phyloP scores from a whole-genome alignment of 768 basidiomycete genomes.

The Roridomyces roridus region DNA sequence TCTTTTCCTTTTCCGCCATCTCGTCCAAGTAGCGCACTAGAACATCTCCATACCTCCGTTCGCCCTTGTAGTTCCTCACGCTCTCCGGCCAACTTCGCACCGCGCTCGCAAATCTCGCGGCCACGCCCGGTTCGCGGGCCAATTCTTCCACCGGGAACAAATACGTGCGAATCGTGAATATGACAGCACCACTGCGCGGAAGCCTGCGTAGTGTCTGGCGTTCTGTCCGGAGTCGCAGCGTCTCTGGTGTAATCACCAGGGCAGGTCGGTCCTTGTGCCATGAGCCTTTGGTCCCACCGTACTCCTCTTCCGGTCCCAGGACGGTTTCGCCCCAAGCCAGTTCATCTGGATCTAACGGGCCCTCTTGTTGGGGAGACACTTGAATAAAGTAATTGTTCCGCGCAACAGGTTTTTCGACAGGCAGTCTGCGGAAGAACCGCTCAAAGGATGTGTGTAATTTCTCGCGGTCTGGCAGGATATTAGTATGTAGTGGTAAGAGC shows the following conservation, averaged over 20 bases:
- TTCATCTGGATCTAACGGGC: slow-evolving; percentile 62
- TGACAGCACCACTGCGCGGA: slow-evolving; percentile 64
- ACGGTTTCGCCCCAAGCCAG: slow-evolving; percentile 65
- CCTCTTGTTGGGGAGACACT: slow-evolving; percentile 36
- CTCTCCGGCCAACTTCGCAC: slow-evolving; percentile 71
- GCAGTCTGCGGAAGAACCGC: slow-evolving; percentile 72
- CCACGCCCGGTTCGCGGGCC: slow-evolving; percentile 59
- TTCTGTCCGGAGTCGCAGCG: slow-evolving; percentile 64
- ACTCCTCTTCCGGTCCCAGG: slow-evolving; percentile 60
- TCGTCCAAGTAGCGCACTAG: slow-evolving; percentile 46
- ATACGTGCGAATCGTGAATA: slow-evolving; percentile 77
- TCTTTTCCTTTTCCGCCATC: slow-evolving; percentile 11
- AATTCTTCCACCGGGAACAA: slow-evolving; percentile 59
- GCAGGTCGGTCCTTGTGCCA: slow-evolving; percentile 26
- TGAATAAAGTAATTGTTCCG: slow-evolving; percentile 72
- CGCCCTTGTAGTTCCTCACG: slow-evolving; percentile 56
- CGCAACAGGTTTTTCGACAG: slow-evolving; percentile 70
- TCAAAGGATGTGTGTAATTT: slow-evolving; percentile 69
- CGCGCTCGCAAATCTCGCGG: slow-evolving; percentile 67
- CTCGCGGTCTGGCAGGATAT: slow-evolving; percentile 52
- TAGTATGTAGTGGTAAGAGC: neutral
- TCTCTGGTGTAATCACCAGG: slow-evolving; percentile 41
- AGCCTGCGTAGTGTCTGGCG: slow-evolving; percentile 72
- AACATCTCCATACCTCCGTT: slow-evolving; percentile 37
- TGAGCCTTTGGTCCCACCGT: slow-evolving; percentile 27